Evolutionary conservation across 1,284 basidiomycete genomes (phyloP), one percentile per base, ranked within the genome.

Genomic region (Pulveroboletus ridleyi): DNA sequence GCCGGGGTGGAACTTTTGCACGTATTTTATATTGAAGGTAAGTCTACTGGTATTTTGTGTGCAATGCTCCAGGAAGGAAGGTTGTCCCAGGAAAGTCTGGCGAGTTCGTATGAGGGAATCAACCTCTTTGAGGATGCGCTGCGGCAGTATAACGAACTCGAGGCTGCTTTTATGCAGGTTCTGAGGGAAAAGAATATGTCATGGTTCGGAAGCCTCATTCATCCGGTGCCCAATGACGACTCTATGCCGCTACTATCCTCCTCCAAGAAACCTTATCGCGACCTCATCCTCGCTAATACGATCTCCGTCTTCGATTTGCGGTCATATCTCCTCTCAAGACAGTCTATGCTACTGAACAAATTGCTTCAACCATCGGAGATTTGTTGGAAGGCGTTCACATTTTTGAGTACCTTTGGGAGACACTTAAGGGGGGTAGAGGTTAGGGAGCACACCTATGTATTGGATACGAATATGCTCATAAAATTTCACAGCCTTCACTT

Each of bases 1-100:
- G 85, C 92, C 94, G 2, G 96, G 95, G 4, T 98, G 96, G 96
- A 96, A 98, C 76, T 98, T 97, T 74, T 96, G 95, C 76, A 95
- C 92, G 1, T 99, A 96, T 83, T 98, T 98, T 77, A 88, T 96
- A 47, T 81, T 96, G 39, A 98, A 98, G 87, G 96, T 95, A 71
- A 62, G 73, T 60, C 18, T 50, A 14, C 62, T 35, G 63, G 22
- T 22, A 33, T 49, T 42, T 59, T 17, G 23, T 35, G 44, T 18
- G 23, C 22, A 35, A 41, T 42, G 2, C n/a, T 47, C 11, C n/a
- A 42, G 56, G 42, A 59, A 59, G 53, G 56, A 64, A 50, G 8
- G 9, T 62, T 35, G 61, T 60, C 47, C 22, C 75, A 98, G 95
- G 98, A 99, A 88, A 95, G 92, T 63, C 83, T 99, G 22, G 96